Evolutionary conservation across 306 rosid species (phyloP).

Genomic region (Cotoneaster glaucophyllus): DNA sequence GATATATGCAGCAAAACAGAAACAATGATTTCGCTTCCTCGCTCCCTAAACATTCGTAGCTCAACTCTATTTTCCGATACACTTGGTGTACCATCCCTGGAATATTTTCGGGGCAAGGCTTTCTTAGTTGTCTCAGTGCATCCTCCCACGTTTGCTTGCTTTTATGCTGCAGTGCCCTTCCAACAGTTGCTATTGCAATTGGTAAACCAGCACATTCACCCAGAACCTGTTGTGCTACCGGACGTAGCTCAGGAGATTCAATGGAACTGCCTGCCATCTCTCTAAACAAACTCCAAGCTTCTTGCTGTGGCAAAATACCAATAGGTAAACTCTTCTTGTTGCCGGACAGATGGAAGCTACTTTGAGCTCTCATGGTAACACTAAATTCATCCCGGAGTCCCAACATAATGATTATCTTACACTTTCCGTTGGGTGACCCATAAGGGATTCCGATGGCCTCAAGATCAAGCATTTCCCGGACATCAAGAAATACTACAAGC

Average conservation of each 20-base stretch:
- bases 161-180: constrained; percentile 18
- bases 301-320: not conserved
- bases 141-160: constrained; percentile 31
- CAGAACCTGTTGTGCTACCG: constrained; percentile 20
- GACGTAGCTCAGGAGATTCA: not conserved
- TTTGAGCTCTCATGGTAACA: not conserved
- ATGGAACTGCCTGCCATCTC: not conserved
- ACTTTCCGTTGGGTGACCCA: not conserved
- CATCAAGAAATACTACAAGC: not conserved
- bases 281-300: not conserved
- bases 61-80: constrained; percentile 11
- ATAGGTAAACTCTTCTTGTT: not conserved
- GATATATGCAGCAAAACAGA: constrained; percentile 14
- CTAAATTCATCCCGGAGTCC: not conserved
- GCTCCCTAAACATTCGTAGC: constrained; percentile 16
- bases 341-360: not conserved
- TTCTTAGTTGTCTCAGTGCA: constrained; percentile 18
- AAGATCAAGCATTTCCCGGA: not conserved
- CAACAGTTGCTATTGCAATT: constrained; percentile 22
- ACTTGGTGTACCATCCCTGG: not conserved
- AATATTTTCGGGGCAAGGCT: not conserved
- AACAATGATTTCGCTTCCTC: constrained; percentile 15
- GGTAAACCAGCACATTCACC: constrained; percentile 33
- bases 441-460: constrained; percentile 5
- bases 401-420: constrained; percentile 2